These are phyloP conservation scores for Inosperma sp. DNA, from an alignment of 768 basidiomycete genomes.

Conservation along the genomic window DNA sequence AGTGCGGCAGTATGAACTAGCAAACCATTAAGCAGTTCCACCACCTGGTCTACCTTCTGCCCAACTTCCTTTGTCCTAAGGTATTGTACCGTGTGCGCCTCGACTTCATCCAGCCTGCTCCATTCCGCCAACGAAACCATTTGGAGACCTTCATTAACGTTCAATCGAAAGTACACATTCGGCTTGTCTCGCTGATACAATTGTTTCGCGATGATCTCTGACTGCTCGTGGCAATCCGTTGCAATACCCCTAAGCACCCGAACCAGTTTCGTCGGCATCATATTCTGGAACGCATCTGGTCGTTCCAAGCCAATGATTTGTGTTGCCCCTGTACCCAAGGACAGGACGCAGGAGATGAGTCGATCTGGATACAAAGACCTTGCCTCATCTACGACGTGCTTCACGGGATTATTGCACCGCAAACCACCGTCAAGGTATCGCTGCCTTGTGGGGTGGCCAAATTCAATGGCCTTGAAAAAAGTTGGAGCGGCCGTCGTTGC, in stretches of 20 bases:
- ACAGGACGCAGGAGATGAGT: background rate
- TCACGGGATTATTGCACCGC: background rate
- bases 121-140: background rate
- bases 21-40: too few species aligned
- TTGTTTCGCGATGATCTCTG: background rate
- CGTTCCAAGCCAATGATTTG: background rate
- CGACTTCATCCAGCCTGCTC: background rate
- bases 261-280: too few species aligned
- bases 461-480: background rate
- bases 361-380: background rate
- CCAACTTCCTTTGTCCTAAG: background rate
- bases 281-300: background rate
- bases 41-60: conserved; percentile 1
- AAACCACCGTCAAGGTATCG: background rate
- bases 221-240: background rate
- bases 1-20: too few species aligned
- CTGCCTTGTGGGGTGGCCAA: background rate
- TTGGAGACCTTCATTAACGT: background rate
- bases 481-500: background rate
- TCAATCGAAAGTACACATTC: background rate
- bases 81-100: background rate
- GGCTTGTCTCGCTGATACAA: background rate
- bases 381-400: background rate
- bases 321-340: background rate
- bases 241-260: too few species aligned